A percentile compares a stretch with the other conserved stretches of the same genome.
Conservation (phyloP, 2,329 filamentous ascomycete genomes). For the Lachnellula arida region DNA sequence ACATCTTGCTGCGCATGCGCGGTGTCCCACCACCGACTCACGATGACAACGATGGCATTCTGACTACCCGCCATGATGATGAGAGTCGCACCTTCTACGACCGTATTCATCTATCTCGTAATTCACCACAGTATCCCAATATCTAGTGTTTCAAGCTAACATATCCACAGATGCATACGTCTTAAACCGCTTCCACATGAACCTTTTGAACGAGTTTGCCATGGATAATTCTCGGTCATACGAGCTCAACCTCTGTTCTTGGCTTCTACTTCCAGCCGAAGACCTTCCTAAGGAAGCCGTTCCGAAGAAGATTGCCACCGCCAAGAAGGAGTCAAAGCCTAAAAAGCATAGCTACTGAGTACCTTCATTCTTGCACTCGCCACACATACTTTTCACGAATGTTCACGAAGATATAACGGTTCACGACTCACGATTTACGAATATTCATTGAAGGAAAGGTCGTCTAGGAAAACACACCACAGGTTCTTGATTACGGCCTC, state of each 20-base stretch:
- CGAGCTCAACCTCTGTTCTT: background rate
- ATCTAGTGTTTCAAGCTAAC: conserved; percentile 8
- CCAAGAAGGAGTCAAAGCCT: background rate
- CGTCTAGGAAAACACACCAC: too few species aligned
- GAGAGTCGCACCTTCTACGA: conserved; percentile 50
- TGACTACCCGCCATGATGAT: conserved; percentile 35
- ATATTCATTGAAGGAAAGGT: too few species aligned
- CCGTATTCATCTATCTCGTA: conserved; percentile 53
- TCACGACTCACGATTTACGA: too few species aligned
- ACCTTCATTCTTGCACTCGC: too few species aligned
- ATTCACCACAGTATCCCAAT: conserved; percentile 31
- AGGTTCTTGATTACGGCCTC: too few species aligned
- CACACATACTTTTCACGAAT: too few species aligned
- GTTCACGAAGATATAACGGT: too few species aligned
- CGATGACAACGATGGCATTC: conserved; percentile 46
- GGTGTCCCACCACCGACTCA: conserved; percentile 49
- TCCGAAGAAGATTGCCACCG: background rate
- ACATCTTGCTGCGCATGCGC: conserved; percentile 58
- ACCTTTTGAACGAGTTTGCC: background rate
- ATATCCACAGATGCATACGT: conserved; percentile 26
- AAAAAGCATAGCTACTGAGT: too few species aligned
- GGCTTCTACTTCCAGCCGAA: background rate
- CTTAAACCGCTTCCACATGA: conserved; percentile 12
- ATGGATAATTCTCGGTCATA: background rate
- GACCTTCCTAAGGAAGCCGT: background rate